These are phyloP conservation scores for Elsinoe arachidis DNA, from an alignment of 2,329 filamentous ascomycete species.

Conservation along the genomic window DNA sequence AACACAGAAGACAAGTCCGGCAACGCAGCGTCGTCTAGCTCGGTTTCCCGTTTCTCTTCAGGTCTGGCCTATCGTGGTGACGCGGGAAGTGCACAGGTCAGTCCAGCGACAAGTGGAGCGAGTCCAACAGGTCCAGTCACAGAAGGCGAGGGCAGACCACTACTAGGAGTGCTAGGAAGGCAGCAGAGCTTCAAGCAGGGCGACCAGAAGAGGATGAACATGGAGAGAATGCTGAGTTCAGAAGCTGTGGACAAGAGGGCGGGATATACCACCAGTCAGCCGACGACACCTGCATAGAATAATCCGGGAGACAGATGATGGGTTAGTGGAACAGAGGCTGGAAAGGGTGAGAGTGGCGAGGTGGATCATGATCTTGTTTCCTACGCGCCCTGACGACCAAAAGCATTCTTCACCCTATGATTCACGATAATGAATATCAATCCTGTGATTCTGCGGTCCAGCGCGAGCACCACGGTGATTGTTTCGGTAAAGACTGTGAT, in stretches of 20 bases:
- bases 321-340: background rate
- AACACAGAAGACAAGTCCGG: background rate
- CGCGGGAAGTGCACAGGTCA: background rate
- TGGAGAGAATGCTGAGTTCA: conserved; percentile 22
- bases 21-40: background rate
- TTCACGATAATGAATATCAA: background rate
- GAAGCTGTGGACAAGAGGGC: conserved; percentile 8
- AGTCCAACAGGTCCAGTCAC: conserved; percentile 1
- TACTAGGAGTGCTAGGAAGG: conserved; percentile 17
- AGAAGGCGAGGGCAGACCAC: background rate
- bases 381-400: background rate
- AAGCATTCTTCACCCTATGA: background rate
- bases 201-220: conserved; percentile 25
- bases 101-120: conserved; percentile 16
- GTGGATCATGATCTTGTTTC: background rate
- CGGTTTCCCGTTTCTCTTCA: background rate
- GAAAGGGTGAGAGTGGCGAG: background rate
- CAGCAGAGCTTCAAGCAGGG: conserved; percentile 25
- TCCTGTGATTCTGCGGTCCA: background rate
- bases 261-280: conserved; percentile 7
- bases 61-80: conserved; percentile 14
- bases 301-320: background rate
- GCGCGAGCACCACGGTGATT: no score
- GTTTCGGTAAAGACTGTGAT: background rate
- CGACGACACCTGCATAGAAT: background rate